phyloP scores from a whole-genome alignment of 345 rosid genomes.

The Populus simonii region DNA sequence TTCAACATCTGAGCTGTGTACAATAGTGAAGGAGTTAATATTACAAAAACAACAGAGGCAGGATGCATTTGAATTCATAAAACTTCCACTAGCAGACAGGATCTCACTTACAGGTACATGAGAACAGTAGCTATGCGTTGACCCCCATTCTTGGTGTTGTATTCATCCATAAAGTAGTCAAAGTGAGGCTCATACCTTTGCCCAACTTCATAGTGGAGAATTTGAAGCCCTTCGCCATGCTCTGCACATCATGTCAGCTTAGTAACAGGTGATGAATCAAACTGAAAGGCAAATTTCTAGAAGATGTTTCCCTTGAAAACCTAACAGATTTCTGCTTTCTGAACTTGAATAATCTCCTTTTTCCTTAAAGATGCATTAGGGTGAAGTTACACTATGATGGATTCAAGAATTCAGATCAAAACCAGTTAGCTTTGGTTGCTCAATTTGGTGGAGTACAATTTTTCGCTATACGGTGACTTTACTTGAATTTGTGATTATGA shows the following conservation, averaged over 20 bases:
- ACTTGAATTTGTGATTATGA: not conserved
- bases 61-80: not conserved
- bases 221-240: slow-evolving; percentile 92
- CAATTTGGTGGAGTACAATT: not conserved
- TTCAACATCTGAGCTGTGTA: slow-evolving; percentile 89
- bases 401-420: not conserved
- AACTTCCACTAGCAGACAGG: not conserved
- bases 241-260: slow-evolving; percentile 43
- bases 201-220: slow-evolving; percentile 92
- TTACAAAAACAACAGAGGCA: slow-evolving; percentile 5
- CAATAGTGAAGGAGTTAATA: slow-evolving; percentile 17
- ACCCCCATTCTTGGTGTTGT: slow-evolving; percentile 85
- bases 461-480: not conserved
- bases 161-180: slow-evolving; percentile 87
- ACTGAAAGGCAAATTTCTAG: not conserved
- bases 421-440: not conserved
- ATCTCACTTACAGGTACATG: slow-evolving; percentile 82
- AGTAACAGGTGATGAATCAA: not conserved
- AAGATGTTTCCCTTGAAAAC: not conserved
- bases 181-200: slow-evolving; percentile 92
- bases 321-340: not conserved
- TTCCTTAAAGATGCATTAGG: not conserved
- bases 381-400: not conserved
- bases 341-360: not conserved
- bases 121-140: slow-evolving; percentile 94